phyloP scores from a whole-genome alignment of 2,329 filamentous ascomycete genomes.

The Xylaria sp. region DNA sequence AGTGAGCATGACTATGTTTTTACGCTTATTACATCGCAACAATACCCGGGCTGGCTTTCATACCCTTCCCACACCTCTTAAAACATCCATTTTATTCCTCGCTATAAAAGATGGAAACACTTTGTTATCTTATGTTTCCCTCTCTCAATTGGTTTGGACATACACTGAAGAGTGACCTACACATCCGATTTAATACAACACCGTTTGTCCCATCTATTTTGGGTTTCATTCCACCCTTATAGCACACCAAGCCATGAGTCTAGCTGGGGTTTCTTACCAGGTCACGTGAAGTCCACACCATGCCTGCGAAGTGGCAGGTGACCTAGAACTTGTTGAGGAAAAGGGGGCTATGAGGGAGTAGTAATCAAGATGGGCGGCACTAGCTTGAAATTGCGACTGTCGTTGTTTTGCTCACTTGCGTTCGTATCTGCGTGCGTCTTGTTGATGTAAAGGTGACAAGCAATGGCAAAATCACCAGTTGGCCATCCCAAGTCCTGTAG shows the following conservation, averaged over 20 bases:
- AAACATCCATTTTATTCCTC: not conserved
- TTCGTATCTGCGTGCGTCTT: not conserved
- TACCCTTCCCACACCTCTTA: not conserved
- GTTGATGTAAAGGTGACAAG: not conserved
- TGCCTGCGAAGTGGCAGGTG: not conserved
- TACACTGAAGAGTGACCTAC: not conserved
- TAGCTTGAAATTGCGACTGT: not conserved
- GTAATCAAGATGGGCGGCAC: not conserved
- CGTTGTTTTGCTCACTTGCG: not conserved
- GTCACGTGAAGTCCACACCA: not conserved
- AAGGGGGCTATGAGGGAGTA: not conserved
- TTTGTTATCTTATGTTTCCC: too few species aligned
- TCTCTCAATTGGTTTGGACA: not conserved
- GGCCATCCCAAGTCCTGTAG: not conserved
- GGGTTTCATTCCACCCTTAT: not conserved
- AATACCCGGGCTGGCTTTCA: not conserved
- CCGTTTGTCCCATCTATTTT: not conserved
- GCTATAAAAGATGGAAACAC: not conserved
- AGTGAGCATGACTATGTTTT: too few species aligned
- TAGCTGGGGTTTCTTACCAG: not conserved
- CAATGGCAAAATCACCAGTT: not conserved
- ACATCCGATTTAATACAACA: not conserved
- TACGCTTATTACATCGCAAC: too few species aligned
- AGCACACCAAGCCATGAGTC: not conserved
- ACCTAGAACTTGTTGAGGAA: not conserved